phyloP scores from a whole-genome alignment of 2,329 filamentous ascomycete genomes.

The Xylariaceae sp. region DNA sequence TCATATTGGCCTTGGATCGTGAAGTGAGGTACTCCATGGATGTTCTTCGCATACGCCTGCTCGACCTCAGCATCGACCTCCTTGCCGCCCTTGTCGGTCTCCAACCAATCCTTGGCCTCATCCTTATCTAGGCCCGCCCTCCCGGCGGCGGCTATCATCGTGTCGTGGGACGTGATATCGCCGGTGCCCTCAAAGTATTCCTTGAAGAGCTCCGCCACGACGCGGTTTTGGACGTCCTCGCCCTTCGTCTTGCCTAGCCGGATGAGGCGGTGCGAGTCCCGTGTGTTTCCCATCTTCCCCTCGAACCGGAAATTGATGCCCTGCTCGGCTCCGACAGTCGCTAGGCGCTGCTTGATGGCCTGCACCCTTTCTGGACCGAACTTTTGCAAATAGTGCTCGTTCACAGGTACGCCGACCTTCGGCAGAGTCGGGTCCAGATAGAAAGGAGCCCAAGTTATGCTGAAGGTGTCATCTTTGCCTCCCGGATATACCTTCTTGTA shows the following conservation, averaged over 20 bases:
- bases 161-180: constrained; percentile 57
- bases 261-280: constrained; percentile 77
- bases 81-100: constrained; percentile 40
- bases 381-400: constrained; percentile 58
- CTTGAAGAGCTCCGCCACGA: constrained; percentile 62
- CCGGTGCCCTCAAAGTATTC: constrained; percentile 61
- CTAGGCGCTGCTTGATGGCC: constrained; percentile 61
- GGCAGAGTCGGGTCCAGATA: constrained; percentile 73
- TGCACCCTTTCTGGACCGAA: constrained; percentile 67
- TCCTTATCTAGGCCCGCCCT: constrained; percentile 52
- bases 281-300: constrained; percentile 73
- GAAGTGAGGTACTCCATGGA: constrained; percentile 70
- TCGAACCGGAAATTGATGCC: constrained; percentile 75
- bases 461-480: constrained; percentile 67
- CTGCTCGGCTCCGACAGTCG: constrained; percentile 60
- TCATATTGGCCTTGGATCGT: constrained; percentile 65
- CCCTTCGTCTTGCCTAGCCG: constrained; percentile 65
- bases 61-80: constrained; percentile 55
- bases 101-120: constrained; percentile 46
- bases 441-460: constrained; percentile 75
- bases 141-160: constrained; percentile 50
- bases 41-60: constrained; percentile 46
- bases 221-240: constrained; percentile 53
- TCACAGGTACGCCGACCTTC: constrained; percentile 47
- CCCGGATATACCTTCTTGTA: constrained; percentile 66